Evolutionary conservation across 805 yeast genomes (phyloP).

Genomic region (Helenozyma baotianmanensis): DNA sequence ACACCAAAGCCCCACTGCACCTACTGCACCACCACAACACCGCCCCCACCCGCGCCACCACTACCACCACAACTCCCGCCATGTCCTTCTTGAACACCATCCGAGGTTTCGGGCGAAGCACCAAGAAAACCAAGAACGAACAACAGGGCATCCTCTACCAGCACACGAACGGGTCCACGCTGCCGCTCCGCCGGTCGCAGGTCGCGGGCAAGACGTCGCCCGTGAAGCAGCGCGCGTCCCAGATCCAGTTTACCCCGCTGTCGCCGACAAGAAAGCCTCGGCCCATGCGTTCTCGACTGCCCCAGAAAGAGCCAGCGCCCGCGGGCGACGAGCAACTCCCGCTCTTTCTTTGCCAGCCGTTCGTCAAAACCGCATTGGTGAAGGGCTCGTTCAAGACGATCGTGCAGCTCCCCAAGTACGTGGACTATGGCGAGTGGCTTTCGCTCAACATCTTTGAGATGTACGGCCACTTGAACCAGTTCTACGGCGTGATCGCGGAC

Average conservation of each 20-base stretch:
- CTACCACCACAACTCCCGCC: no score
- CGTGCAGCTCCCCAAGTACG: conserved; percentile 91
- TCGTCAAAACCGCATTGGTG: conserved; percentile 87
- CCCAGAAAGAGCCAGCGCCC: conserved; percentile 8
- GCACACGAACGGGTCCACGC: conserved; percentile 28
- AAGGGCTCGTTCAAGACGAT: conserved; percentile 96
- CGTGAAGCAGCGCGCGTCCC: conserved; percentile 24
- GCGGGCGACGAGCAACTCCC: conserved; percentile 32
- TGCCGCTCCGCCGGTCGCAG: conserved; percentile 33
- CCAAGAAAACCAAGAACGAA: conserved; percentile 40
- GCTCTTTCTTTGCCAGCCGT: conserved; percentile 85
- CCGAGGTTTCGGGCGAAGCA: conserved; percentile 43
- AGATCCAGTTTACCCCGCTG: conserved; percentile 20
- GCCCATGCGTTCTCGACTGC: conserved; percentile 14
- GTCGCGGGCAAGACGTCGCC: conserved; percentile 39
- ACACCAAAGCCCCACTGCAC: no score
- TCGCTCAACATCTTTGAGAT: conserved; percentile 90
- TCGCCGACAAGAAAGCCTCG: conserved; percentile 20
- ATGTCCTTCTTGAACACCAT: conserved; percentile 48
- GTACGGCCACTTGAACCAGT: conserved; percentile 78
- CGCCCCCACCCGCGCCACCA: no score
- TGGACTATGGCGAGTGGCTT: conserved; percentile 92
- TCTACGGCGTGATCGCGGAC: conserved; percentile 86
- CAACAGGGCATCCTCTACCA: conserved; percentile 27
- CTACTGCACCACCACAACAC: no score